Conservation (phyloP, 225 moss, liverwort and hornwort genomes). For the Ulota crispa region DNA sequence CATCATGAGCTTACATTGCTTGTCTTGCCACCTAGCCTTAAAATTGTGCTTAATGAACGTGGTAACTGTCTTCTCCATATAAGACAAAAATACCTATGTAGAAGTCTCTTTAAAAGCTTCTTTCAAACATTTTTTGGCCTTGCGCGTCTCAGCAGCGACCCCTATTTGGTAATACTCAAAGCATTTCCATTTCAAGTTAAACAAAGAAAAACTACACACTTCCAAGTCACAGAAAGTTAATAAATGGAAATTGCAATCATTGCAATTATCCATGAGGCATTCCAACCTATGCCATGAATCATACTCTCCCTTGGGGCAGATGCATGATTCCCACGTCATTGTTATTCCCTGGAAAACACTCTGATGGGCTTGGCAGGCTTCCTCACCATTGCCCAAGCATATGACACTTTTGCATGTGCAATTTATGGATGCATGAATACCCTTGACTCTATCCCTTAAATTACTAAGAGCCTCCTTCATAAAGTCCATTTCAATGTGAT, state of each 20-base stretch:
- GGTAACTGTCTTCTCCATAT: neutral
- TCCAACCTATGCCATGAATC: neutral
- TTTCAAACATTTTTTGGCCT: neutral
- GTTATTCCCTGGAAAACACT: neutral
- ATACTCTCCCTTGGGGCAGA: neutral
- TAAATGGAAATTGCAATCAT: neutral
- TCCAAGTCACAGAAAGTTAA: neutral
- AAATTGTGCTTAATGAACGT: neutral
- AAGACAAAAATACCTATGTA: neutral
- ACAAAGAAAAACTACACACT: neutral
- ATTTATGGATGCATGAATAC: too few relatives aligned
- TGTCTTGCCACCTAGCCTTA: neutral
- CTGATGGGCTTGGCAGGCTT: neutral
- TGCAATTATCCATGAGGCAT: conserved; percentile 8
- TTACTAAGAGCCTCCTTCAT: too few relatives aligned
- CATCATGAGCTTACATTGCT: neutral
- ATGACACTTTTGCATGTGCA: too few relatives aligned
- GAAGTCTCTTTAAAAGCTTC: neutral
- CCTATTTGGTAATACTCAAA: neutral
- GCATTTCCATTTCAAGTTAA: neutral
- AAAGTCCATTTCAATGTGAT: too few relatives aligned
- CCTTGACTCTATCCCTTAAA: too few relatives aligned
- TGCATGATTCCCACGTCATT: neutral
- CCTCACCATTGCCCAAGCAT: too few relatives aligned
- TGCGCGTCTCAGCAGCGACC: neutral